These are phyloP conservation scores for Loxodes magnus DNA, from an alignment of 73 alveolate genomes.

Conservation along the genomic window DNA sequence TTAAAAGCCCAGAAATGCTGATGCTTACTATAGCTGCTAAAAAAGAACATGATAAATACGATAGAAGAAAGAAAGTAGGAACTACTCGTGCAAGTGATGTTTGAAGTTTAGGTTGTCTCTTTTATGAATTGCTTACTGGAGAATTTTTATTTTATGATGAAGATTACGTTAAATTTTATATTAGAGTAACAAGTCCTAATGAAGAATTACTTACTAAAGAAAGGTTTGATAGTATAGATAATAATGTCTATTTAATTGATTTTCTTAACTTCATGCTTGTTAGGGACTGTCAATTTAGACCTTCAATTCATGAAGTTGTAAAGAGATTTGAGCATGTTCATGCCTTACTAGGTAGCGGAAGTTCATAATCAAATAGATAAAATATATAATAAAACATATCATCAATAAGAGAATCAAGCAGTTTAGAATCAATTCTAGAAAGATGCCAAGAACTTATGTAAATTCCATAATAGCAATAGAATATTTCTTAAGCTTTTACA, in stretches of 20 bases:
- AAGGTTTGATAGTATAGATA: constrained; percentile 50
- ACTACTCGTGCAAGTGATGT: constrained; percentile 95
- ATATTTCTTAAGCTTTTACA: constrained; percentile 2
- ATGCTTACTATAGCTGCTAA: constrained; percentile 74
- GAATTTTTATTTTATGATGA: constrained; percentile 75
- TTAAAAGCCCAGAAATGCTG: constrained; percentile 97
- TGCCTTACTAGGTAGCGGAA: constrained; percentile 77
- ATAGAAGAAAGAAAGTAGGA: constrained; percentile 97
- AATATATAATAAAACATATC: constrained; percentile 19
- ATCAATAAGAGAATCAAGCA: constrained; percentile 28
- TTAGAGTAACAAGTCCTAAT: constrained; percentile 59
- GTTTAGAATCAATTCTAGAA: constrained; percentile 12
- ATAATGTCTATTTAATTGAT: constrained; percentile 87
- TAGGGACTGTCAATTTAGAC: constrained; percentile 85
- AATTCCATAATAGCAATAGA: background rate
- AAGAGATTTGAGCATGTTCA: constrained; percentile 96
- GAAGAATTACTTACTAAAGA: constrained; percentile 83
- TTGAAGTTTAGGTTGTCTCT: constrained; percentile 93
- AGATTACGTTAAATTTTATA: constrained; percentile 61
- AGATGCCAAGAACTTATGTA: constrained; percentile 14
- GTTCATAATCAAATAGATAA: constrained; percentile 18
- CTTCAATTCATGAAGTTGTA: constrained; percentile 85
- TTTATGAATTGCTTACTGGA: constrained; percentile 94
- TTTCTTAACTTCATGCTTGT: constrained; percentile 89
- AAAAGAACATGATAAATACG: constrained; percentile 95